Percentiles rank a stretch among this genome's conserved stretches.
These are phyloP conservation scores for Anisodus tanguticus DNA, from an alignment of 257 asterid genomes.

Conservation along the genomic window DNA sequence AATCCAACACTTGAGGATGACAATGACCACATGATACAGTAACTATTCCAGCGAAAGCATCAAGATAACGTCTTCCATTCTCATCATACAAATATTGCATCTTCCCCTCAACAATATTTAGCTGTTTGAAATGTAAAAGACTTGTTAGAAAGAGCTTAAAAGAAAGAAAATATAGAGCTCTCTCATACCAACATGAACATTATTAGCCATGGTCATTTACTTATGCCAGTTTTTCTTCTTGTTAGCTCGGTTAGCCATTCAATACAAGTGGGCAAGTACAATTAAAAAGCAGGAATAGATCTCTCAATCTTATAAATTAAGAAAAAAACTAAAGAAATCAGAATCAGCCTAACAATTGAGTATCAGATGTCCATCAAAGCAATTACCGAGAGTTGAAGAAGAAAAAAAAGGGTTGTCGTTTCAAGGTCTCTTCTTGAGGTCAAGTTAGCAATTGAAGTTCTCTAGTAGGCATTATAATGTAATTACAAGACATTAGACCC, in stretches of 20 bases:
- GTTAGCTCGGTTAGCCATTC: background rate
- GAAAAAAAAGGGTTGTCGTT: slow-evolving; percentile 16
- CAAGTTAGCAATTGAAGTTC: background rate
- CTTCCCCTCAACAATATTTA: slow-evolving; percentile 94
- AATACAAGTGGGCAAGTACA: background rate
- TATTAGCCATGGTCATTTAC: slow-evolving; percentile 9
- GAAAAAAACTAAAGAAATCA: background rate
- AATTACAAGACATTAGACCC: background rate
- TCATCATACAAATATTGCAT: slow-evolving; percentile 96
- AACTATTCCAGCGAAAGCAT: slow-evolving; percentile 95
- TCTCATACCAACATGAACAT: background rate
- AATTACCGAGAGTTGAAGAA: background rate
- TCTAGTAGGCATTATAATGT: background rate
- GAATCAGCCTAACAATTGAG: background rate
- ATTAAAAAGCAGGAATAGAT: background rate
- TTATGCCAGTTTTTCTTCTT: background rate
- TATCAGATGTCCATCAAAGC: background rate
- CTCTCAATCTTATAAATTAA: slow-evolving; percentile 15
- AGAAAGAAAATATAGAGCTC: background rate
- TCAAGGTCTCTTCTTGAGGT: background rate
- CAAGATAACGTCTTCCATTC: slow-evolving; percentile 86
- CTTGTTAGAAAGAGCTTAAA: background rate
- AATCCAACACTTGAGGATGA: slow-evolving; percentile 77
- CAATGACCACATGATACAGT: slow-evolving; percentile 98
- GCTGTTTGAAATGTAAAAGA: slow-evolving; percentile 47